Percentiles rank a stretch among this genome's conserved stretches.
phyloP scores from a whole-genome alignment of 768 basidiomycete genomes.

The Termitomyces sp. region DNA sequence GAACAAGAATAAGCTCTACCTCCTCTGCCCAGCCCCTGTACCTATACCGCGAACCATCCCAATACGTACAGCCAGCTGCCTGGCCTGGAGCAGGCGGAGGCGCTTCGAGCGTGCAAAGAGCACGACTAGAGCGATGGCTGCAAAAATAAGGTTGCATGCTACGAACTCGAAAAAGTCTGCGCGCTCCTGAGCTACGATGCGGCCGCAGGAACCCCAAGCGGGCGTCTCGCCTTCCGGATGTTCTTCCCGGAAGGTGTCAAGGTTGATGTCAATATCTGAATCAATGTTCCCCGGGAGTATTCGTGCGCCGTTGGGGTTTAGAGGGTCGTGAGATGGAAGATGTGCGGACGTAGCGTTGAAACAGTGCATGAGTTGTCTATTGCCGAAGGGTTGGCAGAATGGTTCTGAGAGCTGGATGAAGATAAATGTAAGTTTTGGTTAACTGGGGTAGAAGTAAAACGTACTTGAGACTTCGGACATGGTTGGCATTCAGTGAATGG shows the following conservation, averaged over 20 bases:
- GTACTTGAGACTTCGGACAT: conserved; percentile 61
- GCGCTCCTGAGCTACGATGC: conserved; percentile 73
- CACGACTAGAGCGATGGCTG: conserved; percentile 57
- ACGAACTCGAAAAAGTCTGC: conserved; percentile 91
- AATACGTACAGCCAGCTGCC: conserved; percentile 83
- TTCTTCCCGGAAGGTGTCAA: conserved; percentile 5
- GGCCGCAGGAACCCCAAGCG: conserved; percentile 93
- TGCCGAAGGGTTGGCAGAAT: conserved; percentile 95
- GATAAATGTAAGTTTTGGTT: background rate
- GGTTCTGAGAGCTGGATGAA: conserved; percentile 69
- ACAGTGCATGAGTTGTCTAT: conserved; percentile 87
- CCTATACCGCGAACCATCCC: conserved; percentile 53
- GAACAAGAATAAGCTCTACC: conserved; percentile 1
- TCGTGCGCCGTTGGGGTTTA: conserved; percentile 7
- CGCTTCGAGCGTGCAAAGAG: conserved; percentile 67
- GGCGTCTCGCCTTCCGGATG: conserved; percentile 54
- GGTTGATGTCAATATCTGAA: background rate
- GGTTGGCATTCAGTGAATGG: conserved; percentile 59
- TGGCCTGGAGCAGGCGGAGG: conserved; percentile 70
- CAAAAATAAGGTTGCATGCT: conserved; percentile 77
- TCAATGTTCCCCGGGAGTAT: conserved; percentile 17
- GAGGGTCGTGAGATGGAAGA: conserved; percentile 17
- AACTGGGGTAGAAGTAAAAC: conserved; percentile 16
- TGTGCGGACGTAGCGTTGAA: conserved; percentile 32
- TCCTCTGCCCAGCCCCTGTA: conserved; percentile 15